These are phyloP conservation scores for Coemansia sp. DNA, from an alignment of 192 early-diverging fungal genomes.

Conservation along the genomic window DNA sequence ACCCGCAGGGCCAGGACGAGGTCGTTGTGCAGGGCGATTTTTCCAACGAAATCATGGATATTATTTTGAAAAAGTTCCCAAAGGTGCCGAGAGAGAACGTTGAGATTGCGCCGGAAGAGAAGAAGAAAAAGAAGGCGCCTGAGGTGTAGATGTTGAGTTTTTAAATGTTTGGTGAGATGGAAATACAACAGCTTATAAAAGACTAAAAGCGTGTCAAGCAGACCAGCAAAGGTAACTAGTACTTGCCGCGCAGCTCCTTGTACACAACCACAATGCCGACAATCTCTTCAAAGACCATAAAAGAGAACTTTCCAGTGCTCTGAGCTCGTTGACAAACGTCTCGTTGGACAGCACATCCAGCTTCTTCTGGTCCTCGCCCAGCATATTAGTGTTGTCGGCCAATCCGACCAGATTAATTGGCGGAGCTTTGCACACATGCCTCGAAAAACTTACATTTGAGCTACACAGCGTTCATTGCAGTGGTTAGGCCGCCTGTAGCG, in stretches of 20 bases:
- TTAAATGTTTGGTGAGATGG: no score
- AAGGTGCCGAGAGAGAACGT: constrained; percentile 74
- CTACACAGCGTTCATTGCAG: constrained; percentile 82
- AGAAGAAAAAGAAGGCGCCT: constrained; percentile 60
- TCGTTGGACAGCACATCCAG: constrained; percentile 96
- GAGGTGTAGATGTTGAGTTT: no score
- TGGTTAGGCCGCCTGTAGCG: constrained; percentile 82
- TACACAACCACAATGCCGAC: constrained; percentile 90
- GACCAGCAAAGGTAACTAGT: constrained; percentile 38
- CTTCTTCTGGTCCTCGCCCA: constrained; percentile 95
- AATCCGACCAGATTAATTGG: constrained; percentile 94
- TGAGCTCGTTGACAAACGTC: constrained; percentile 94
- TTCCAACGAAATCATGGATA: constrained; percentile 81
- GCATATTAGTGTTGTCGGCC: constrained; percentile 84
- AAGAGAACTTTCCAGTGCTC: constrained; percentile 85
- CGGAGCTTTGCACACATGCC: constrained; percentile 89
- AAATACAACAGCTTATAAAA: no score
- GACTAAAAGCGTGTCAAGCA: no score
- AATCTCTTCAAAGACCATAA: constrained; percentile 96
- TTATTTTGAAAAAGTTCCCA: constrained; percentile 77
- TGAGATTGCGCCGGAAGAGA: constrained; percentile 73
- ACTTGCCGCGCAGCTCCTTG: constrained; percentile 76
- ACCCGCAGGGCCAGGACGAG: constrained; percentile 87
- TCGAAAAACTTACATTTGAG: constrained; percentile 97
- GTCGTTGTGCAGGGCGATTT: constrained; percentile 98